A percentile compares a stretch with the other conserved stretches of the same genome.
phyloP scores from a whole-genome alignment of 2,329 filamentous ascomycete genomes.

The Neoscytalidium dimidiatum region DNA sequence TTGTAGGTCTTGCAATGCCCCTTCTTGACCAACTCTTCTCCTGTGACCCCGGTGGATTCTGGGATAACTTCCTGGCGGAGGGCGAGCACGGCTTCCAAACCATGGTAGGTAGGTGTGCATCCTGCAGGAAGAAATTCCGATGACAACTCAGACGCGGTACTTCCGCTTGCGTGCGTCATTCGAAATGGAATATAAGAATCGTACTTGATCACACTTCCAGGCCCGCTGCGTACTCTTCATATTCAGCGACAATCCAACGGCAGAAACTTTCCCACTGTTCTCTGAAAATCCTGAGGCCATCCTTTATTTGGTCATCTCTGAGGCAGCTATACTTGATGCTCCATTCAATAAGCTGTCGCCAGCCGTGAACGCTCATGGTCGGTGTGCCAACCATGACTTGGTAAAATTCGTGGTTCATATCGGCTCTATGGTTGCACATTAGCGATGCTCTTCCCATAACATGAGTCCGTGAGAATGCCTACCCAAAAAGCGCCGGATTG shows the following conservation, averaged over 20 bases:
- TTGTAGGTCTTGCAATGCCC: too few relatives aligned
- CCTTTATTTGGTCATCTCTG: constrained; percentile 37
- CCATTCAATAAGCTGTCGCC: constrained; percentile 62
- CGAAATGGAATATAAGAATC: not conserved
- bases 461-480: constrained; percentile 1
- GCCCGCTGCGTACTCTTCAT: constrained; percentile 21
- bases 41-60: too few relatives aligned
- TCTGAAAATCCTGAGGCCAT: constrained; percentile 51
- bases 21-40: too few relatives aligned
- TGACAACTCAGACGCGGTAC: too few relatives aligned
- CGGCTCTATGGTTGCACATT: constrained; percentile 54
- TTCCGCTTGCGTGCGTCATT: not conserved
- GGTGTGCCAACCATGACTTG: constrained; percentile 70
- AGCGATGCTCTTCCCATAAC: not conserved
- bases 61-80: too few relatives aligned
- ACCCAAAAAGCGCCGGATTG: constrained; percentile 73
- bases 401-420: constrained; percentile 75
- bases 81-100: too few relatives aligned
- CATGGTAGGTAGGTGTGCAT: too few relatives aligned
- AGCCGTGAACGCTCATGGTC: constrained; percentile 68
- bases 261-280: constrained; percentile 62
- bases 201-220: constrained; percentile 3
- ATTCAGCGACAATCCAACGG: constrained; percentile 49
- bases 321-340: constrained; percentile 50
- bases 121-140: too few relatives aligned